Evolutionary conservation across 495 filamentous ascomycete genomes (phyloP), one percentile per base, ranked within the genome.

Genomic region (Opeltia flavorubescens): DNA sequence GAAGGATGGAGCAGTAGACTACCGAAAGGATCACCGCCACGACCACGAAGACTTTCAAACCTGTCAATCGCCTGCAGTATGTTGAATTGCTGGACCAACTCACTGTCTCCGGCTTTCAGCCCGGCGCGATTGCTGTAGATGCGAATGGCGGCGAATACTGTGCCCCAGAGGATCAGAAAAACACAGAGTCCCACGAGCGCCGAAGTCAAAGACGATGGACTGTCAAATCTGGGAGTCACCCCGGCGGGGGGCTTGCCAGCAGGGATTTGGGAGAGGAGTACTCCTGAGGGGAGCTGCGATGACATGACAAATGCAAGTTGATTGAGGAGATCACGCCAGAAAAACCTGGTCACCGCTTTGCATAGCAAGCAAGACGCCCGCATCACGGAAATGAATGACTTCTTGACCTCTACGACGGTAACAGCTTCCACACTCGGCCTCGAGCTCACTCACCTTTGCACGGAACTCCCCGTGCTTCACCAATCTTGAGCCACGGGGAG

Each of bases 171-270:
- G 17, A 55, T 35, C 9, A 50, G 1, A 17, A 62, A 25, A 36
- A 60, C 48, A 12, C 35, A 15, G 5, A 58, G 24, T n/a, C 54
- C 46, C 6, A 59, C 13, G 6, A 50, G 27, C 15, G 44, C 17
- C 51, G 5, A 55, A 51, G 38, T 47, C 53, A 24, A 59, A 21
- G 15, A 55, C 28, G n/a, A 49, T 53, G 55, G 57, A 50, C 58
- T 44, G 4, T 36, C 53, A 38, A 60, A 56, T 31, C 61, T 58
- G n/a, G 59, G 49, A 26, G 39, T 57, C 17, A 55, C 49, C 20
- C 55, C 58, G 15, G 40, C 34, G 17, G 60, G 55, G 4, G 52
- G 33, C 20, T 23, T 21, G 30, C 44, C 44, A 1, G 33, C 17
- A 4, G 44, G 44, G 17, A 34, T 31, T 13, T 34, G 35, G 44